Conservation (phyloP, 2,329 filamentous ascomycete species). For the Ambrosiella beaveri region DNA sequence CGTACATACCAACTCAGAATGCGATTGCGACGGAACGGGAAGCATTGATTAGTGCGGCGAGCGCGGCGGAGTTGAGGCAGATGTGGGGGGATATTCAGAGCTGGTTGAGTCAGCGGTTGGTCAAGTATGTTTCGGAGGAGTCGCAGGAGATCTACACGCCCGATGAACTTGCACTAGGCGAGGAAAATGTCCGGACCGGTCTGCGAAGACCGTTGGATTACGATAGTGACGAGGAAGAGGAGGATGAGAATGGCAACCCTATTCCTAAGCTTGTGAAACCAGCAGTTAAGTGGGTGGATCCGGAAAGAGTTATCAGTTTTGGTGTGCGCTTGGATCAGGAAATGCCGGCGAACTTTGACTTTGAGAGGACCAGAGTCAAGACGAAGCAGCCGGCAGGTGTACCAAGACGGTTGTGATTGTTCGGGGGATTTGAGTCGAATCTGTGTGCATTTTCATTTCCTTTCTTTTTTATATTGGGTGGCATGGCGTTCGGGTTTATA, state of each 20-base stretch:
- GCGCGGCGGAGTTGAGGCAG: slow-evolving; percentile 28
- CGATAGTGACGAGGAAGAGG: slow-evolving; percentile 38
- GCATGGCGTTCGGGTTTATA: neutral
- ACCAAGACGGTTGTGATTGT: neutral
- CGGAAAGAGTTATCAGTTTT: slow-evolving; percentile 32
- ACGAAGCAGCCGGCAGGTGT: neutral
- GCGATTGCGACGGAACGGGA: slow-evolving; percentile 15
- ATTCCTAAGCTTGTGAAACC: neutral
- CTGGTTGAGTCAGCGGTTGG: slow-evolving; percentile 19
- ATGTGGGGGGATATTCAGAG: slow-evolving; percentile 20
- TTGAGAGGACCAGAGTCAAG: slow-evolving; percentile 17
- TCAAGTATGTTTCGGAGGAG: slow-evolving; percentile 26
- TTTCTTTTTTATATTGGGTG: neutral
- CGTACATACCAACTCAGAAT: slow-evolving; percentile 7
- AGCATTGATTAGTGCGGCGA: slow-evolving; percentile 23
- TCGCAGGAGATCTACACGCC: slow-evolving; percentile 50
- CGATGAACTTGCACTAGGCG: slow-evolving; percentile 48
- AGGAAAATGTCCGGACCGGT: slow-evolving; percentile 57
- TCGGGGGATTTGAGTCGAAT: no score
- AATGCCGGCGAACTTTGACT: slow-evolving; percentile 29
- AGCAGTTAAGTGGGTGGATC: slow-evolving; percentile 22
- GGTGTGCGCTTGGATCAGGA: slow-evolving; percentile 27
- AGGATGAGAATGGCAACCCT: slow-evolving; percentile 33
- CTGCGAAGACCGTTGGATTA: slow-evolving; percentile 38
- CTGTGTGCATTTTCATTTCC: no score